Evolutionary conservation across 2,329 filamentous ascomycete species (phyloP).

Genomic region (Penicillium sp.): DNA sequence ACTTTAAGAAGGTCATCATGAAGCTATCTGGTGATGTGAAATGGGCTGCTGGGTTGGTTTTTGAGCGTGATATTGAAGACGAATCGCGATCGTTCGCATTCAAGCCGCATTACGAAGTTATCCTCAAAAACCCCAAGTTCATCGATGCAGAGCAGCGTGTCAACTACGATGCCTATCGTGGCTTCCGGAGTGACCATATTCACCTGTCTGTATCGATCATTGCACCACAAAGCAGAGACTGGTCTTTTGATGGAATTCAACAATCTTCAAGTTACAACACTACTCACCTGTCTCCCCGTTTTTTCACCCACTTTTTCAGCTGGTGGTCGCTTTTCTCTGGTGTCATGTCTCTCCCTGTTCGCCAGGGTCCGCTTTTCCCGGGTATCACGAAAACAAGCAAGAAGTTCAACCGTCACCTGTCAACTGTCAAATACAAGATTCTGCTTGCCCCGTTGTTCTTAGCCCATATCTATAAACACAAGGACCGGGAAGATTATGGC

Average conservation of each 20-base stretch:
- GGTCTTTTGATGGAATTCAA: conserved; percentile 72
- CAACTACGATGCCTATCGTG: conserved; percentile 86
- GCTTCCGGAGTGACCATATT: conserved; percentile 96
- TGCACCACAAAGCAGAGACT: conserved; percentile 82
- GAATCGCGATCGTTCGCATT: conserved; percentile 81
- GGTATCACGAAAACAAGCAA: conserved; percentile 95
- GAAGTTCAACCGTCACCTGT: conserved; percentile 93
- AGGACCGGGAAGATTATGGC: conserved; percentile 82
- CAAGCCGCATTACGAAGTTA: conserved; percentile 86
- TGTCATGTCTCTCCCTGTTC: conserved; percentile 88
- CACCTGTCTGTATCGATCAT: conserved; percentile 90
- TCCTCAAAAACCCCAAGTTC: conserved; percentile 76
- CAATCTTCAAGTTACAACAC: conserved; percentile 92
- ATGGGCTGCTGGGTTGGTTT: conserved; percentile 87
- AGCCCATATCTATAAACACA: conserved; percentile 98
- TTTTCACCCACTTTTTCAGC: conserved; percentile 97
- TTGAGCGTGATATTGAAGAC: conserved; percentile 76
- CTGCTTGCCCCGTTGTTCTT: conserved; percentile 89
- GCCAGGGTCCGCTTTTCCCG: conserved; percentile 88
- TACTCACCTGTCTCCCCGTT: conserved; percentile 87
- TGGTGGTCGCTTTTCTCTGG: conserved; percentile 98
- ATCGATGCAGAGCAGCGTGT: conserved; percentile 59
- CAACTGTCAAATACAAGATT: conserved; percentile 98
- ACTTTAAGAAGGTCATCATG: conserved; percentile 98
- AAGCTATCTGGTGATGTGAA: conserved; percentile 95